Evolutionary conservation across 2,329 filamentous ascomycete genomes (phyloP).

Genomic region (Lasiodiplodia citricola): DNA sequence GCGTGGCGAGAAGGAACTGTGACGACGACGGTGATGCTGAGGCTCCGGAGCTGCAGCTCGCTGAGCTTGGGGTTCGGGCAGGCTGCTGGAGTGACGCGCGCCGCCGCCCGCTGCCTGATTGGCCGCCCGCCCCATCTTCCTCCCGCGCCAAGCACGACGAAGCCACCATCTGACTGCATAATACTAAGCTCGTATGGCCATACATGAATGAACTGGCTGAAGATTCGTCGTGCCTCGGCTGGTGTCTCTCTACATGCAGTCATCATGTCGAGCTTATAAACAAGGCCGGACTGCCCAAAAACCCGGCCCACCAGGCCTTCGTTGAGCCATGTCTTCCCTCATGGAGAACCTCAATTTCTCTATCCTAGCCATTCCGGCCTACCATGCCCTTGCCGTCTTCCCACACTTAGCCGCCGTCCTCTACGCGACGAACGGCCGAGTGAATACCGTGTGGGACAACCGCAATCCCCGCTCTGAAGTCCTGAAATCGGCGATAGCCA

Average conservation of each 20-base stretch:
- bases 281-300: not conserved
- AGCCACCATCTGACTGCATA: not conserved
- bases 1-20: not conserved
- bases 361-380: conserved; percentile 52
- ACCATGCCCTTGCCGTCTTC: conserved; percentile 48
- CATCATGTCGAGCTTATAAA: not conserved
- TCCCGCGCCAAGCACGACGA: not conserved
- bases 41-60: conserved; percentile 26
- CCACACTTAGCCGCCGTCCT: conserved; percentile 48
- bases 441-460: conserved; percentile 45
- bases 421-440: conserved; percentile 45
- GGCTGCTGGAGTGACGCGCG: conserved; percentile 24
- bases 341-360: conserved; percentile 43
- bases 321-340: not conserved
- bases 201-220: not conserved
- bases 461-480: conserved; percentile 48
- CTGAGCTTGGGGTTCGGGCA: conserved; percentile 20
- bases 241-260: not conserved
- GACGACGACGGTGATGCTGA: conserved; percentile 22
- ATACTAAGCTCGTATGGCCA: not conserved
- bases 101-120: conserved; percentile 19
- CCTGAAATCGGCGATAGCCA: conserved; percentile 43
- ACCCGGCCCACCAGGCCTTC: conserved; percentile 29
- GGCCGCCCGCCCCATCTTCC: not conserved
- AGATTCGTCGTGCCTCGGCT: not conserved